Evolutionary conservation across 257 asterid genomes (phyloP).

Genomic region (Plantago ovata): DNA sequence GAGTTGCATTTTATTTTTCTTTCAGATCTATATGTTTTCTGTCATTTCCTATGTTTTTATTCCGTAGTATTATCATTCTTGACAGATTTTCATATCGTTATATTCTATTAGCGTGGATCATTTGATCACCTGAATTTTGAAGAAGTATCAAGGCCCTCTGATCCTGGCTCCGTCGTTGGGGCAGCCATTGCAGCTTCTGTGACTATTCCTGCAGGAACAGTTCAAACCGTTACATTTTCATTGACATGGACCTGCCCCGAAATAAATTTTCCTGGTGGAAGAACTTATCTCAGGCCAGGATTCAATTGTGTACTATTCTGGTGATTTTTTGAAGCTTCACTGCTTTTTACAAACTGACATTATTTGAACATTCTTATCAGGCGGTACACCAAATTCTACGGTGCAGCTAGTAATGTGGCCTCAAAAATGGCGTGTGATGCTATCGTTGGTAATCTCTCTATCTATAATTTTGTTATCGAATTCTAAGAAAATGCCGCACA

Average conservation of each 20-base stretch:
- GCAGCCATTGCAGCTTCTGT: constrained; percentile 92
- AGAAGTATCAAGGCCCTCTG: constrained; percentile 72
- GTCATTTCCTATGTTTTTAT: constrained; percentile 3
- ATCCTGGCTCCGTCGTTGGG: constrained; percentile 71
- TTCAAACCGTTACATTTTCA: constrained; percentile 64
- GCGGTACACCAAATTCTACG: constrained; percentile 86
- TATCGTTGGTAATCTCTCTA: constrained; percentile 54
- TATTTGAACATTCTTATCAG: constrained; percentile 37
- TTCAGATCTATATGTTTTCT: background rate
- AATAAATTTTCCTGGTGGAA: constrained; percentile 66
- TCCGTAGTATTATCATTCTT: constrained; percentile 20
- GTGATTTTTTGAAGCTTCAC: constrained; percentile 3
- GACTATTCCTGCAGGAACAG: constrained; percentile 61
- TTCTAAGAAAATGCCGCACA: background rate
- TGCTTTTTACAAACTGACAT: constrained; percentile 22
- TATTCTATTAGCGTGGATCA: constrained; percentile 73
- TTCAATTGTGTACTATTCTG: constrained; percentile 17
- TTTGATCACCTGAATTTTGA: constrained; percentile 68
- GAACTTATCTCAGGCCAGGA: constrained; percentile 84
- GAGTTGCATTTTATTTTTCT: background rate
- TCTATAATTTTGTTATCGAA: background rate
- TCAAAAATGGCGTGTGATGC: constrained; percentile 81
- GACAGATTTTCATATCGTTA: constrained; percentile 30
- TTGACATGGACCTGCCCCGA: constrained; percentile 95
- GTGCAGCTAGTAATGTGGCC: constrained; percentile 59